Conservation (phyloP, 78 protist species). For the Cyanophora paradoxa region DNA sequence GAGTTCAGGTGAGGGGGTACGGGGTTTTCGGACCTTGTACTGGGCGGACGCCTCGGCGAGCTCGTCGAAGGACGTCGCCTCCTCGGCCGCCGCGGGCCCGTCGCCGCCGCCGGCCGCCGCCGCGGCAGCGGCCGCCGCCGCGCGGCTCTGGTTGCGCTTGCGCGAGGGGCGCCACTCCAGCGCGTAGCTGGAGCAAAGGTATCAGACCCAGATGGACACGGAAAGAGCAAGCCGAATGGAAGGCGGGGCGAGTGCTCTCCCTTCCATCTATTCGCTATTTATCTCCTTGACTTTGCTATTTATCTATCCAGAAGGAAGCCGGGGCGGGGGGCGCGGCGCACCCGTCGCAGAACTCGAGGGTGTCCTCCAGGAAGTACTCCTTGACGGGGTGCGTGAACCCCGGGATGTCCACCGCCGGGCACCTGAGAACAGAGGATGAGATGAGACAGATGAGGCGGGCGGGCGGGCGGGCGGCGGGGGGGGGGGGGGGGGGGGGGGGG, state of each 20-base stretch:
- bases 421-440: too few species aligned
- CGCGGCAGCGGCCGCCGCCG: too few species aligned
- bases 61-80: neutral
- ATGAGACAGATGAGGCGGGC: too few species aligned
- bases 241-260: neutral
- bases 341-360: slow-evolving; percentile 18
- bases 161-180: neutral
- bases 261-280: neutral
- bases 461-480: neutral
- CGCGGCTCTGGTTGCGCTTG: neutral
- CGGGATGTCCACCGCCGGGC: slow-evolving; percentile 45
- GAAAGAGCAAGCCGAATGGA: neutral
- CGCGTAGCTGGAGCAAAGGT: neutral
- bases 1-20: too few species aligned
- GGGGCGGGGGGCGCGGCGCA: too few species aligned
- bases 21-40: neutral
- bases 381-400: slow-evolving; percentile 69
- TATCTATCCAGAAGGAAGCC: too few species aligned
- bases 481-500: too few species aligned
- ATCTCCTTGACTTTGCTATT: too few species aligned
- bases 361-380: slow-evolving; percentile 38
- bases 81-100: neutral
- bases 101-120: neutral
- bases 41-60: neutral
- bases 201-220: neutral